Percentiles rank a stretch among this genome's conserved stretches.
phyloP scores from a whole-genome alignment of 768 basidiomycete species.

The Crepidotus variabilis region DNA sequence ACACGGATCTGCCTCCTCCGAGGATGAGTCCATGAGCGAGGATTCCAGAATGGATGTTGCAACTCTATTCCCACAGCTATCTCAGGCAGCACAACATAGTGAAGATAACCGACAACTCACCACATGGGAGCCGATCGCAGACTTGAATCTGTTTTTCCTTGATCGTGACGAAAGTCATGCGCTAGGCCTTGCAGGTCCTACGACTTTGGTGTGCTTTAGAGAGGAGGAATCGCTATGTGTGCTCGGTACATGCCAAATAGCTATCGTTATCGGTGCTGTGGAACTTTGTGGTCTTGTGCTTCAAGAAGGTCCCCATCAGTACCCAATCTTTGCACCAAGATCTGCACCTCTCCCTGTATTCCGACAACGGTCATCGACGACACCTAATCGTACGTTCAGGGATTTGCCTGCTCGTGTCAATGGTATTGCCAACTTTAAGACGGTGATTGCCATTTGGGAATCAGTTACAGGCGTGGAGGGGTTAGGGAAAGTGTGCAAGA shows the following conservation, averaged over 20 bases:
- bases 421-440: conserved; percentile 6
- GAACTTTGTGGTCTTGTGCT: conserved; percentile 54
- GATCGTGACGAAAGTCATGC: conserved; percentile 31
- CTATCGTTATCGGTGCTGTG: conserved; percentile 60
- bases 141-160: conserved; percentile 45
- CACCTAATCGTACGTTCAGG: conserved; percentile 4
- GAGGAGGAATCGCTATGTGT: conserved; percentile 55
- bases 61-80: background rate
- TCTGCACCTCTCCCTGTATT: conserved; percentile 72
- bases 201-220: conserved; percentile 40
- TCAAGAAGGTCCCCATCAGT: conserved; percentile 29
- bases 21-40: background rate
- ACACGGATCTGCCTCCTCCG: background rate
- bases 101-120: conserved; percentile 30
- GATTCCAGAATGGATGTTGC: background rate
- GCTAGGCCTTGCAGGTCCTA: conserved; percentile 24
- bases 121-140: conserved; percentile 43
- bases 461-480: conserved; percentile 61
- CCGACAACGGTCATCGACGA: conserved; percentile 14
- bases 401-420: conserved; percentile 10
- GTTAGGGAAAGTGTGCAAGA: conserved; percentile 57
- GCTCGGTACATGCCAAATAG: conserved; percentile 62
- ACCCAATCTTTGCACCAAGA: conserved; percentile 71
- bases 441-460: conserved; percentile 56
- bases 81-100: background rate